phyloP scores from a whole-genome alignment of 768 basidiomycete genomes.

The Suillus plorans region DNA sequence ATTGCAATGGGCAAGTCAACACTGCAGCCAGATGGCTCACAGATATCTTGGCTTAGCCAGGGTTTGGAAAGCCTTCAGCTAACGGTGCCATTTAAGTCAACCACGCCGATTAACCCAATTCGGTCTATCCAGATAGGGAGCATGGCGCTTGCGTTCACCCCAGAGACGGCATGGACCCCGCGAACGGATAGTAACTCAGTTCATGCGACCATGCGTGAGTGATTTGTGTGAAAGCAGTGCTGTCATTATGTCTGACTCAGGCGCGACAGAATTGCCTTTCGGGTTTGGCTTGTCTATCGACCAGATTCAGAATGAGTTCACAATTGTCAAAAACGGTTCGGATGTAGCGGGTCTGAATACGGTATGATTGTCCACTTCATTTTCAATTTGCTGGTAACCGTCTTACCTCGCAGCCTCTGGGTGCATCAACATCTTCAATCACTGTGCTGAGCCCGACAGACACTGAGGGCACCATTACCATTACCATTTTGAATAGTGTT shows the following conservation, averaged over 20 bases:
- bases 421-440: conserved; percentile 63
- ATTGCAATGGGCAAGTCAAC: conserved; percentile 61
- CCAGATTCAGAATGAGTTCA: conserved; percentile 65
- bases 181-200: conserved; percentile 57
- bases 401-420: conserved; percentile 45
- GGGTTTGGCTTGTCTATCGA: conserved; percentile 61
- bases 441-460: conserved; percentile 48
- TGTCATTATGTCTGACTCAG: background rate
- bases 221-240: background rate
- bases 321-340: conserved; percentile 51
- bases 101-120: conserved; percentile 58
- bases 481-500: conserved; percentile 54
- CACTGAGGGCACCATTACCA: conserved; percentile 65
- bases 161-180: conserved; percentile 56
- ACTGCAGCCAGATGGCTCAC: conserved; percentile 51
- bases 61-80: conserved; percentile 59
- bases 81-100: conserved; percentile 58
- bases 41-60: conserved; percentile 65
- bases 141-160: conserved; percentile 56
- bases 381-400: conserved; percentile 2
- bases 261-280: conserved; percentile 60
- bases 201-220: conserved; percentile 54
- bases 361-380: conserved; percentile 30
- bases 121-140: conserved; percentile 61
- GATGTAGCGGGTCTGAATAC: conserved; percentile 60